Percentiles rank a stretch among this genome's conserved stretches.
Conservation (phyloP, 257 asterid genomes). For the Solanum pinnatisectum region DNA sequence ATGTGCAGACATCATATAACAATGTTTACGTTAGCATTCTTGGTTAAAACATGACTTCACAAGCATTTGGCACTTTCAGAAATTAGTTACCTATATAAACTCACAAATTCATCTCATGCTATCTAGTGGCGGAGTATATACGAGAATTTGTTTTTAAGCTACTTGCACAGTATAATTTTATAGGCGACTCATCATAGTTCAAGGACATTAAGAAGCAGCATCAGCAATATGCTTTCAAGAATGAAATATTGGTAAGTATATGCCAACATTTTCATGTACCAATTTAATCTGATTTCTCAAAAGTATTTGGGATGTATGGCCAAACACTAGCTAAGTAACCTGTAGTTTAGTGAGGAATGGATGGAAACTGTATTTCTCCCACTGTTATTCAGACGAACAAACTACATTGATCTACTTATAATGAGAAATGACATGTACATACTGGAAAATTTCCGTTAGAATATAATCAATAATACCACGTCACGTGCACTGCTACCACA, state of each 20-base stretch:
- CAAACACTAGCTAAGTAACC: not conserved
- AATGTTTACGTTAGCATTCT: not conserved
- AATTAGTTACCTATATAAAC: not conserved
- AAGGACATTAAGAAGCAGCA: not conserved
- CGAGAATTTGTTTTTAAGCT: no score
- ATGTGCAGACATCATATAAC: not conserved
- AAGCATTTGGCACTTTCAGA: not conserved
- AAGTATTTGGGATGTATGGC: not conserved
- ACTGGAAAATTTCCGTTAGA: slow-evolving; percentile 10
- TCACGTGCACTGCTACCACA: not conserved
- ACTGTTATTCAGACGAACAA: not conserved
- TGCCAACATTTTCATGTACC: not conserved
- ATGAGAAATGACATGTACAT: not conserved
- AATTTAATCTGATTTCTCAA: not conserved
- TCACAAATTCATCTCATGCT: not conserved
- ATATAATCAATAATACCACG: not conserved
- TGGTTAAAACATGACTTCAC: not conserved
- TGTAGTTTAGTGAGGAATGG: not conserved
- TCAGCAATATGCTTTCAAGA: not conserved
- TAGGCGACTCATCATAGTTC: not conserved
- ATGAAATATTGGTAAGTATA: not conserved
- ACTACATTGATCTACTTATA: not conserved
- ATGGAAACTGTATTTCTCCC: not conserved
- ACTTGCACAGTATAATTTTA: no score
- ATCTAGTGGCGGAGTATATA: not conserved